Base-by-base conservation (phyloP, 2,329 filamentous ascomycete species). In the Xylaria sp. region DNA sequence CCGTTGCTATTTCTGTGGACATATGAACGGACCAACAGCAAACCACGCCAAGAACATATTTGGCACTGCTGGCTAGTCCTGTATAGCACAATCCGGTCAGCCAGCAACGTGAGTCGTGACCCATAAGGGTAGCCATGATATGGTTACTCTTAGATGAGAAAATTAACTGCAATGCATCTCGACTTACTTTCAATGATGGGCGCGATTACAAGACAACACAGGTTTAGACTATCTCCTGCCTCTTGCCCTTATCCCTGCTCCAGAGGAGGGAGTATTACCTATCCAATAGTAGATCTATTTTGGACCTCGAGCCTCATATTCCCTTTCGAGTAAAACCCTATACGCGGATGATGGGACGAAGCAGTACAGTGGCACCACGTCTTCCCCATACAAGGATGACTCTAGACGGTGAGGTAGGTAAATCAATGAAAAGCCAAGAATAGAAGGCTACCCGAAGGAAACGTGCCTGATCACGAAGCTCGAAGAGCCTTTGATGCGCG, bases 131-230 rank as follows among this genome's bases (percentile, higher is more conserved):
- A 23, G 52, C 29, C 19, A 37, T 4, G 15, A 21, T 27, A 35
- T 37, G n/a, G 29, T 37, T 9, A 33, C 43, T 19, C 19, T 29
- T 23, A 15, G n/a, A 23, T 4, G 9, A 35, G 19, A 41, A 10
- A 23, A 25, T 8, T 17, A 25, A 9, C 10, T n/a, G 29, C n/a
- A 2, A 25, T n/a, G n/a, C n/a, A 37, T 29, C 19, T 53, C 21
- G 6, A 59, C 57, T 60, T 21, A 60, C 57, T 60, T 60, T 54
- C 57, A 43, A 11, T 49, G 57, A 31, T 49, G 57, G 35, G 49
- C 54, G 41, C 54, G 51, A 54, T 60, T 60, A 19, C 57, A 60
- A 1, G 57, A 60, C 43, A 60, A 23, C 9, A 43, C 43, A 10
- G 57, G 49, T 19, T 54, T 60, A 11, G 49, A 21, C 17, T 49